Evolutionary conservation across 176 grass and related monocot genomes (phyloP), one percentile per base, ranked within the genome.

Genomic region (Cymbopogon citratus): DNA sequence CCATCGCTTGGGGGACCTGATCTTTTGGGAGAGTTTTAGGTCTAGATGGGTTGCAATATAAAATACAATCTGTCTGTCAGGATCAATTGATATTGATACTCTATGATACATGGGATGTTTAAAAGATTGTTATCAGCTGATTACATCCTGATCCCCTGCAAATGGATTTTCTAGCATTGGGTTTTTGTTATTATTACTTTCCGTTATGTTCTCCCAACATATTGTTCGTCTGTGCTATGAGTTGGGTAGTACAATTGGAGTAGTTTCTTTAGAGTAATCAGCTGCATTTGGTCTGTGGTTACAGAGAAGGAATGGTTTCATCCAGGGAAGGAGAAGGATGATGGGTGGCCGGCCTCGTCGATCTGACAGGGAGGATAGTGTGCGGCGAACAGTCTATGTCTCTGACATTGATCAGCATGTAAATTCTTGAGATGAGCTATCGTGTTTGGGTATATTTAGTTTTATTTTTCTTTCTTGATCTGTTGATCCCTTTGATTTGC

Each of bases 331-430:
- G 75, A 84, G 90, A 38, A 91, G 90, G 67, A 64, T 88, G 45
- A 81, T 88, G 54, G 91, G 92, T 70, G 80, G 85, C 27, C 89
- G 94, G 26, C 79, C 76, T 43, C 81, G 89, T 66, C 85, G 85
- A 81, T 64, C 86, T 63, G 92, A 94, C 74, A 90, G 89, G 78
- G 92, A 94, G 69, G 90, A 98, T 12, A 94, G 90, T 84, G 86
- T 98, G 24, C 84, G 87, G 36, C 84, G 95, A 86, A 98, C 95
- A 52, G 88, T 98, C 63, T 98, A 98, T 82, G 92, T 98, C 28
- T 92, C 95, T 9, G 95, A 98, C 75, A 86, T 97, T 46, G 94
- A 97, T 90, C 94, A 94, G 38, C 87, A 90, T 82, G 94, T 97
- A 39, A 83, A 45, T 69, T 66, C 83, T 69, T 89, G 26, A 51